Evolutionary conservation across 164 flowering plant species (phyloP), one percentile per base, ranked within the genome.

Genomic region (Nelumbo lutea): DNA sequence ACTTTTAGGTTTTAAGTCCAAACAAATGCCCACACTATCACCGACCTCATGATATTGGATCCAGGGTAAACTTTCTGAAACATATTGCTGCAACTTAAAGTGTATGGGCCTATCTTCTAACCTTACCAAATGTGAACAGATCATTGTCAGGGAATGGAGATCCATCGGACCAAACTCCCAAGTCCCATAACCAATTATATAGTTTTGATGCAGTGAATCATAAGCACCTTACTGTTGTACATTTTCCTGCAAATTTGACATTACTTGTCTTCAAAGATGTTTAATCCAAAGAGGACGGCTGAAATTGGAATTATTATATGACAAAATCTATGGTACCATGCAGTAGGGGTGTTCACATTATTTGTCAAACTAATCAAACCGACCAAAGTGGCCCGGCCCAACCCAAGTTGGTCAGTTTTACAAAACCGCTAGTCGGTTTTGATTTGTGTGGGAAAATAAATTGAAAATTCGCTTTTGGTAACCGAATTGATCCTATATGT

Each of bases 61-160:
- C 85, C 85, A 83, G 3, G 83, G 80, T 0, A 83, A 77, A 74
- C 61, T 75, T 62, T 69, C 38, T 6, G 82, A 62, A 65, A 83
- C 67, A 69, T 77, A 76, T 2, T 80, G 76, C 44, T 77, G 82
- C 39, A 80, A 51, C 5, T 10, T 9, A 51, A 42, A 39, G 0
- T 82, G 77, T 6, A 86, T 73, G 0, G 84, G 3, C 67, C 70
- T 68, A 66, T 85, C 86, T 51, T 82, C 75, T 69, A 46, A 1
- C 87, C 85, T 41, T 85, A 82, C 86, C 87, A 86, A 1, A 86
- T 9, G 72, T 79, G 74, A 51, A 83, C 85, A 15, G 76, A 70
- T 74, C 80, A 39, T 75, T 72, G 61, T 78, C 27, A 9, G 84
- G 77, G 45, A 81, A 83, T 50, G 84, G 85, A 83, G 42, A 9